These are phyloP conservation scores for Geoglossum cookeanum DNA, from an alignment of 2,329 filamentous ascomycete species.

Conservation along the genomic window DNA sequence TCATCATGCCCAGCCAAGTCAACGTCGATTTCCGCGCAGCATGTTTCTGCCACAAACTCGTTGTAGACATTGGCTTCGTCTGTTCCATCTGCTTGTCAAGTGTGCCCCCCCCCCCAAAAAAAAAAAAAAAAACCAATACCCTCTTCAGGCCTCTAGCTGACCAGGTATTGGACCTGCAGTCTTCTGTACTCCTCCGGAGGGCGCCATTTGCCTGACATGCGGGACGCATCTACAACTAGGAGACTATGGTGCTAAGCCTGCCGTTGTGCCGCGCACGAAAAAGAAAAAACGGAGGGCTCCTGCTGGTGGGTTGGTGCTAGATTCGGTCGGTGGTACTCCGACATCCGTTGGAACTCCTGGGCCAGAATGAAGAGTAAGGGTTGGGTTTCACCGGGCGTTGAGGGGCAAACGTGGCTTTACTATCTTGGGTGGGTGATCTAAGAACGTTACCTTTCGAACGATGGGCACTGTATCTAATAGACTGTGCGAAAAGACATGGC, in stretches of 20 bases:
- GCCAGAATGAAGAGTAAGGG: not conserved
- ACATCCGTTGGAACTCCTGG: not conserved
- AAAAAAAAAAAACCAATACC: not conserved
- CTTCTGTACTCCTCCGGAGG: conserved; percentile 50
- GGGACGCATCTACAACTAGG: conserved; percentile 62
- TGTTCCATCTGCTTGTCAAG: conserved; percentile 91
- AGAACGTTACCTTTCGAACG: not conserved
- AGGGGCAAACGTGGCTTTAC: not conserved
- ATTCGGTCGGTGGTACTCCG: not conserved
- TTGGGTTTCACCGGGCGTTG: not conserved
- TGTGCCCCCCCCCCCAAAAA: conserved; percentile 18
- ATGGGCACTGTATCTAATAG: not conserved
- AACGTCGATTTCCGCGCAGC: conserved; percentile 94
- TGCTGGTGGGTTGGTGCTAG: conserved; percentile 25
- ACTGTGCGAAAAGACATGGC: not conserved
- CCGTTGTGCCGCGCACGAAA: conserved; percentile 52
- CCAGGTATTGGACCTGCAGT: conserved; percentile 22
- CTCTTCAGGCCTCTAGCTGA: conserved; percentile 6
- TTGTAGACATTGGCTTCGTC: conserved; percentile 84
- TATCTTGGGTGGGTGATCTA: not conserved
- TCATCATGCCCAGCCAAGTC: conserved; percentile 64
- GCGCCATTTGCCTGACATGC: conserved; percentile 62
- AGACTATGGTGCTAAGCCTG: conserved; percentile 55
- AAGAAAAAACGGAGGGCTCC: conserved; percentile 50
- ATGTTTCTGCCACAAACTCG: conserved; percentile 85